Evolutionary conservation across 1,284 basidiomycete species (phyloP).

Genomic region (Leccinum pachyderme): DNA sequence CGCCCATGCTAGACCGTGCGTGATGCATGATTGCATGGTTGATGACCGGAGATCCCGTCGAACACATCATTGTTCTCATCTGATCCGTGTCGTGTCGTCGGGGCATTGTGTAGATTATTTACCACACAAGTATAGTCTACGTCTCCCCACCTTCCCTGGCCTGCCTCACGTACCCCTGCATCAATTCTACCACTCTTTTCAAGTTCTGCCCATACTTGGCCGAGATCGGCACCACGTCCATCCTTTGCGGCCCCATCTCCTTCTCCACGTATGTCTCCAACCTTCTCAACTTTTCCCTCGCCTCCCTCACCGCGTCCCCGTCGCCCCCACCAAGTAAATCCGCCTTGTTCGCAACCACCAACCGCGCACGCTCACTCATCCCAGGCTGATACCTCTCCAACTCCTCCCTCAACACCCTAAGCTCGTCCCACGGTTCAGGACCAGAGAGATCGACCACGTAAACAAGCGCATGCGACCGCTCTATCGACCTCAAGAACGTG

Average conservation of each 20-base stretch:
- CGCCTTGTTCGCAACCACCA: slow-evolving; percentile 95
- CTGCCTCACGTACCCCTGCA: slow-evolving; percentile 65
- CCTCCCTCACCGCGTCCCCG: slow-evolving; percentile 47
- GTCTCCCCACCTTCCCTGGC: slow-evolving; percentile 35
- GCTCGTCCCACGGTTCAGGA: slow-evolving; percentile 72
- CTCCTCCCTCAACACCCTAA: slow-evolving; percentile 73
- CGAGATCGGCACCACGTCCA: slow-evolving; percentile 76
- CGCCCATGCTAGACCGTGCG: not conserved
- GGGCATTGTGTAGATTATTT: not conserved
- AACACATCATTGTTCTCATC: not conserved
- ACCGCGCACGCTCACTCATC: slow-evolving; percentile 70
- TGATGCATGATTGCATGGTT: not conserved
- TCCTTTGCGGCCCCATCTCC: slow-evolving; percentile 41
- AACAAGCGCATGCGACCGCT: slow-evolving; percentile 85
- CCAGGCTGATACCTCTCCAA: slow-evolving; percentile 83
- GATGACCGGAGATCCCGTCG: not conserved
- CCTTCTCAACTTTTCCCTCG: slow-evolving; percentile 53
- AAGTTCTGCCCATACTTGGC: slow-evolving; percentile 83
- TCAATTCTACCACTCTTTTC: slow-evolving; percentile 57
- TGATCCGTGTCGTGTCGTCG: not conserved
- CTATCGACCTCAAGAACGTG: slow-evolving; percentile 90
- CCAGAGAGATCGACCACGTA: slow-evolving; percentile 90
- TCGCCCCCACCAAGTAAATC: slow-evolving; percentile 59
- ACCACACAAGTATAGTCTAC: not conserved
- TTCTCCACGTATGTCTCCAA: slow-evolving; percentile 55